phyloP scores from a whole-genome alignment of 1,284 basidiomycete genomes.

The Agroathelia rolfsii region DNA sequence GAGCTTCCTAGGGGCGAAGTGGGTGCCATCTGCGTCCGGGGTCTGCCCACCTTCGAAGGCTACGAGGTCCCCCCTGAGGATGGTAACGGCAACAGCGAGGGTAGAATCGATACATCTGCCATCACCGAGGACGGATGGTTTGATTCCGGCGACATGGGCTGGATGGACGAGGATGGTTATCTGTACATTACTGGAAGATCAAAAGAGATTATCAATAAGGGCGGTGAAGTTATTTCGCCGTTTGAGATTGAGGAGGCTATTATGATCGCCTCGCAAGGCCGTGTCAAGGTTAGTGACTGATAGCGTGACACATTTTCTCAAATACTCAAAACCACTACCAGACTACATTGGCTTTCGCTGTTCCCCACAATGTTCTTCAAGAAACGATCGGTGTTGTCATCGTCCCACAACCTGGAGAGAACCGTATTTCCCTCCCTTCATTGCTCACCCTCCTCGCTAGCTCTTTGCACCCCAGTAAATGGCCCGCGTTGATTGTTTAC shows the following conservation, averaged over 20 bases:
- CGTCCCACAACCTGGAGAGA: conserved; percentile 21
- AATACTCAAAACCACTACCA: conserved; percentile 7
- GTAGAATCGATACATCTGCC: conserved; percentile 32
- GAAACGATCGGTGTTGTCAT: conserved; percentile 35
- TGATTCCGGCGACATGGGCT: conserved; percentile 57
- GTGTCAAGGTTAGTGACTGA: conserved; percentile 24
- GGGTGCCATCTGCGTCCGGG: conserved; percentile 35
- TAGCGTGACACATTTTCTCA: neutral
- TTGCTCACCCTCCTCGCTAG: conserved; percentile 31
- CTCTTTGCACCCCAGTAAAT: conserved; percentile 35
- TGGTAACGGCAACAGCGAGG: conserved; percentile 20
- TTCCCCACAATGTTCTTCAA: conserved; percentile 34
- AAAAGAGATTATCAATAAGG: conserved; percentile 54
- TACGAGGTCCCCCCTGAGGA: conserved; percentile 32
- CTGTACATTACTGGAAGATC: conserved; percentile 48
- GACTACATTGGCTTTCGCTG: conserved; percentile 30
- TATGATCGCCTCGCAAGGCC: conserved; percentile 27
- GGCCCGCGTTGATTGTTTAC: conserved; percentile 33
- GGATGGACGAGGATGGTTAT: conserved; percentile 51
- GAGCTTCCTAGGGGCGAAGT: conserved; percentile 24
- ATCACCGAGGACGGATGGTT: conserved; percentile 40
- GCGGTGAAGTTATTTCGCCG: conserved; percentile 61
- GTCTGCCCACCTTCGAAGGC: conserved; percentile 34
- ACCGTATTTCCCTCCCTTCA: conserved; percentile 28
- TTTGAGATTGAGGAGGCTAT: conserved; percentile 49